Conservation (phyloP, 257 asterid genomes). For the Petunia secreta region DNA sequence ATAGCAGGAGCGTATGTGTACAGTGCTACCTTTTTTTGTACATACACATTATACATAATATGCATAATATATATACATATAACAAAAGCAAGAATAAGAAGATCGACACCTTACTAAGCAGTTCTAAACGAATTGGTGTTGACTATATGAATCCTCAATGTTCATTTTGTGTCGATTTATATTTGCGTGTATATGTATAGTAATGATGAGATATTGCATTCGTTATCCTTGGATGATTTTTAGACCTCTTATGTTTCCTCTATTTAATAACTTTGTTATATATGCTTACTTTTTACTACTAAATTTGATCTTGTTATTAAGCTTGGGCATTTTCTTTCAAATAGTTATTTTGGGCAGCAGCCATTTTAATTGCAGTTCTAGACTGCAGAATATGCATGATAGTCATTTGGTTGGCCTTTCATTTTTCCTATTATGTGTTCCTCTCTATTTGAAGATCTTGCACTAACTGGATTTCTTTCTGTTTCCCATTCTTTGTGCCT, state of each 20-base stretch:
- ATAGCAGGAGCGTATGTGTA: no score
- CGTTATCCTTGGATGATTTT: not conserved
- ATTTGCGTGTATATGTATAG: not conserved
- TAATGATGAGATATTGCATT: not conserved
- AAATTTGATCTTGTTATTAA: not conserved
- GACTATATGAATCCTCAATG: not conserved
- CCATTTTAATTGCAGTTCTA: not conserved
- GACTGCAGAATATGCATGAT: not conserved
- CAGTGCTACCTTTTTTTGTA: not conserved
- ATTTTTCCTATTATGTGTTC: not conserved
- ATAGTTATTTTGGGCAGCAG: not conserved
- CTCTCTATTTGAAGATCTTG: not conserved
- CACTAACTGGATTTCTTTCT: not conserved
- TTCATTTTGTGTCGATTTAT: not conserved
- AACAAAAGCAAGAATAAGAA: not conserved
- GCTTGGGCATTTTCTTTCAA: not conserved
- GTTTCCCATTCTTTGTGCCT: slow-evolving; percentile 14
- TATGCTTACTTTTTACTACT: not conserved
- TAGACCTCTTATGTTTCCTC: not conserved
- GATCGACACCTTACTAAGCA: no score
- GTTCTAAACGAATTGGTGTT: not conserved
- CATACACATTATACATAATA: not conserved
- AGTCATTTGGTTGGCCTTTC: not conserved
- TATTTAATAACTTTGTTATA: not conserved
- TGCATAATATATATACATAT: not conserved